phyloP scores from a whole-genome alignment of 2,329 filamentous ascomycete species.

The Trichoderma sp. region DNA sequence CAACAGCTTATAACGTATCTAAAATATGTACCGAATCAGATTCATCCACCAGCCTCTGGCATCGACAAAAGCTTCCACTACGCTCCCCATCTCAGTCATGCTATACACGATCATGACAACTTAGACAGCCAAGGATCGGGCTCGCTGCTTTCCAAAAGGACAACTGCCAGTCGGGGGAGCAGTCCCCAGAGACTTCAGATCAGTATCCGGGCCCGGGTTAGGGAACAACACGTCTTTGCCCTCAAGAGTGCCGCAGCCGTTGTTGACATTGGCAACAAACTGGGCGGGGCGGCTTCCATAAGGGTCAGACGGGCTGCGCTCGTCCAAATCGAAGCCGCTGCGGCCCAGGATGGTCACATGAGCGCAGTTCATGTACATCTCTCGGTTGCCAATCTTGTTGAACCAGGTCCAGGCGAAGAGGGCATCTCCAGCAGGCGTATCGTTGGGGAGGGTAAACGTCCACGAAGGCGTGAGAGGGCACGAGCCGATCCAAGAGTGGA shows the following conservation, averaged over 20 bases:
- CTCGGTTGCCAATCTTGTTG: slow-evolving; percentile 73
- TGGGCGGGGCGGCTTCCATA: slow-evolving; percentile 63
- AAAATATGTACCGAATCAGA: slow-evolving; percentile 5
- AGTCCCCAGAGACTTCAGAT: background rate
- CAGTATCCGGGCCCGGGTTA: slow-evolving; percentile 55
- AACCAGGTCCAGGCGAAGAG: slow-evolving; percentile 77
- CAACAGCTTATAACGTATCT: background rate
- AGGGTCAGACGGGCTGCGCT: slow-evolving; percentile 36
- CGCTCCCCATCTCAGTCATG: background rate
- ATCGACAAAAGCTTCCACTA: background rate
- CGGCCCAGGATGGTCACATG: slow-evolving; percentile 60
- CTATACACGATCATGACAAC: background rate
- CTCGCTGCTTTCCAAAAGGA: background rate
- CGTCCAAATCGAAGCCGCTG: slow-evolving; percentile 31
- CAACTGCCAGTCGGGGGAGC: slow-evolving; percentile 21
- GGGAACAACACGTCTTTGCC: slow-evolving; percentile 60
- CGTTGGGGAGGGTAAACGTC: slow-evolving; percentile 65
- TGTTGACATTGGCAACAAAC: slow-evolving; percentile 65
- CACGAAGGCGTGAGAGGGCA: slow-evolving; percentile 58
- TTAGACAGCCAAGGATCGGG: background rate
- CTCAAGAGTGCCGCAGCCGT: slow-evolving; percentile 57
- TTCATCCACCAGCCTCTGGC: too few relatives aligned
- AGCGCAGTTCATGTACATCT: slow-evolving; percentile 86
- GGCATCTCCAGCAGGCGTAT: slow-evolving; percentile 61
- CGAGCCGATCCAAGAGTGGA: slow-evolving; percentile 57